Base-by-base conservation (phyloP, 2,329 filamentous ascomycete species). In the Trematosphaeria pertusa region DNA sequence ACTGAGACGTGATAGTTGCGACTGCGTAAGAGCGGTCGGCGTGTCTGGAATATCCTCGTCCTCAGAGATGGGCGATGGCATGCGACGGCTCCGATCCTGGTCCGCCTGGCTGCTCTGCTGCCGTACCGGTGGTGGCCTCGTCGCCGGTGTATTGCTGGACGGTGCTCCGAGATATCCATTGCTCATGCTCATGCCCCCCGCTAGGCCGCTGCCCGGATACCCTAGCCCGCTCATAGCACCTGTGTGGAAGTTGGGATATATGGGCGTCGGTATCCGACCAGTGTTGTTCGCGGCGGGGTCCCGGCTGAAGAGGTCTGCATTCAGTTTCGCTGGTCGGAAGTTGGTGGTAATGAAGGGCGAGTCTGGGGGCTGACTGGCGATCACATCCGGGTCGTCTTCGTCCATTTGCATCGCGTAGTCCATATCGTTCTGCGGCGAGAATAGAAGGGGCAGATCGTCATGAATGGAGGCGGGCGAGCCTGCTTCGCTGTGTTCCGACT, bases 31-130 rank as follows among this genome's bases (percentile, higher is more conserved):
- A 0, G 67, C 64, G 1, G 70, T 72, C 6, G 69, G 67, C 4
- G 68, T 70, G 35, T 70, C 67, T 6, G 68, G 64, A 10, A 69
- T 52, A 36, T 68, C 67, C 35, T 72, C 70, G 48, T 72, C 68
- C 45, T 74, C 71, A 5, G 68, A 70, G 35, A 74, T 73, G 36
- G 71, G 71, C 15, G 71, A 74, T 3, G 71, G 71, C 67, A 73
- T 73, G 34, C 68, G 66, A 17, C 63, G 50, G 31, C 52, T 62
- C 14, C 66, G 54, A 39, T 70, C 59, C 31, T 57, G 39, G 17
- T 59, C 48, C n/a, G 58, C 50, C 44, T 56, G 59, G n/a, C 54
- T 45, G 14, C 48, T 26, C 33, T 55, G 50, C 32, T 63, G 65
- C 42, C 62, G 54, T 6, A 53, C 44, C 30, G 59, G 43, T 9